Percentiles rank a stretch among this genome's conserved stretches.
These are phyloP conservation scores for Ganoderma multipileum DNA, from an alignment of 1,284 basidiomycete genomes.

Conservation along the genomic window DNA sequence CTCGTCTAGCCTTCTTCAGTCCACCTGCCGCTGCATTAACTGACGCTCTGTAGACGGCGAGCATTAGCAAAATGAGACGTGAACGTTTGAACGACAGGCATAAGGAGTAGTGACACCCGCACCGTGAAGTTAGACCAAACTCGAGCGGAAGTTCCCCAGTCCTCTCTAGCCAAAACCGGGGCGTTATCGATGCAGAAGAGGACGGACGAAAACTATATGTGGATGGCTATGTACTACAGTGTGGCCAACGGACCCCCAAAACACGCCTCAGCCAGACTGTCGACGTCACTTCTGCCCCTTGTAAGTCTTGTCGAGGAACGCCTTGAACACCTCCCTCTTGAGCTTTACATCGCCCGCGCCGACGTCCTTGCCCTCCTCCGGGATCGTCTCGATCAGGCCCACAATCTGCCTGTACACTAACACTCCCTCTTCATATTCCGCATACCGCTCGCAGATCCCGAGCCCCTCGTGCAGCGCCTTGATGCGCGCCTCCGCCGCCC, in stretches of 20 bases:
- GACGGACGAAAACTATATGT: background rate
- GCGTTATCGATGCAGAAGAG: background rate
- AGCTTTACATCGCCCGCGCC: constrained; percentile 54
- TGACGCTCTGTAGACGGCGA: background rate
- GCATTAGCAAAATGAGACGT: background rate
- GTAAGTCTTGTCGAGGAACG: constrained; percentile 92
- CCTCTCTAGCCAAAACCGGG: background rate
- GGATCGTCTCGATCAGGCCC: constrained; percentile 71
- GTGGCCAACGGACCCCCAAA: background rate
- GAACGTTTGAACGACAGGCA: no score
- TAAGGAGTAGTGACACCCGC: no score
- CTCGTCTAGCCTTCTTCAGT: background rate
- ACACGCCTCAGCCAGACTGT: background rate
- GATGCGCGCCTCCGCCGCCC: constrained; percentile 67
- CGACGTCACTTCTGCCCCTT: constrained; percentile 78
- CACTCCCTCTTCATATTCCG: constrained; percentile 81
- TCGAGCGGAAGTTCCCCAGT: background rate
- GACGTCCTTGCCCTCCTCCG: constrained; percentile 51
- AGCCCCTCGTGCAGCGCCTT: constrained; percentile 84
- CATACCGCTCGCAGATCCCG: constrained; percentile 74
- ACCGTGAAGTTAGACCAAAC: background rate
- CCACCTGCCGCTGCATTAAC: background rate
- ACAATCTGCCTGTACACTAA: constrained; percentile 73
- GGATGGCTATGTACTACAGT: no score
- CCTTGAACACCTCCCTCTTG: constrained; percentile 83